Evolutionary conservation across 768 basidiomycete genomes (phyloP), one percentile per base, ranked within the genome.

Genomic region (Mycena chlorophos): DNA sequence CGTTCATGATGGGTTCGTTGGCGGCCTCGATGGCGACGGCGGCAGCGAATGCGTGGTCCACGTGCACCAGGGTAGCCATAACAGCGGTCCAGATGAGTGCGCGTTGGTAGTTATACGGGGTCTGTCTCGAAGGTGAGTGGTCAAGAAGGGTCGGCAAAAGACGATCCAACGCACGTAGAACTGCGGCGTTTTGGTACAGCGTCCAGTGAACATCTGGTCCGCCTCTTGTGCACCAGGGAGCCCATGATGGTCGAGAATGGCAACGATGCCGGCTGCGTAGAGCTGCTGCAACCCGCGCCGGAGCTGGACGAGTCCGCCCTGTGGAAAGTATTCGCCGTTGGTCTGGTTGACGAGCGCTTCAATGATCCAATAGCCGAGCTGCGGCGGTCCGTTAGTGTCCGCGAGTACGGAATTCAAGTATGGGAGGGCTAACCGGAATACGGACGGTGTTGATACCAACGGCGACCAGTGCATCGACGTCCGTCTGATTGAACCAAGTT

Each of bases 301-400:
- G 30, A 92, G 76, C 48, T 85, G 79, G 3, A 63, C 52, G 29
- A 92, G 76, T 26, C 90, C 90, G 19, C 90, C 90, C 30, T 81
- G 78, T 14, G 88, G 86, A 65, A 78, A 91, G 43, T 75, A 79
- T 65, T 91, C 90, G 2, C 70, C 73, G 1, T 63, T 61, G 3
- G n/a, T n/a, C n/a, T 84, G 77, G 65, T 91, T 65, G 0, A 91
- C 89, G 6, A 92, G 72, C 3, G 75, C 76, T 65, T 92, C 90
- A 6, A 92, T 73, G 45, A 91, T 84, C 90, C 90, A 92, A 66
- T 87, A 92, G 0, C 90, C 89, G 37, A 91, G 80, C 88, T 90
- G 37, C 3, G 31, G 45, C 29, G 5, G 2, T 40, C 1, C 31
- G 25, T 46, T 25, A 31, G 46, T 20, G 47, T 34, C 10, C n/a